These are phyloP conservation scores for Tanacetum coccineum DNA, from an alignment of 129 eudicot genomes.

Conservation along the genomic window DNA sequence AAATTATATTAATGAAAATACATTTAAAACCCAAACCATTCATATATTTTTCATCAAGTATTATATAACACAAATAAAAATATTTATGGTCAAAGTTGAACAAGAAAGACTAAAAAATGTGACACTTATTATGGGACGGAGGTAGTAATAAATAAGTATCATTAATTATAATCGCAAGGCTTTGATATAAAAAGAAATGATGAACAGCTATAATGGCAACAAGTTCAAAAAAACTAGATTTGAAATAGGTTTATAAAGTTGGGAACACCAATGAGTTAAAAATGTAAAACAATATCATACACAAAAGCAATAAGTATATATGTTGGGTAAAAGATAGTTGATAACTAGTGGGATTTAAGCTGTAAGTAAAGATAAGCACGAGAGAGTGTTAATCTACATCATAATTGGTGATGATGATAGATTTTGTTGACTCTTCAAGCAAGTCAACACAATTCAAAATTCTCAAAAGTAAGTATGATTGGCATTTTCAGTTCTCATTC, in stretches of 20 bases:
- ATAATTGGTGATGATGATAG: slow-evolving; percentile 23
- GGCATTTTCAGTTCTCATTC: background rate
- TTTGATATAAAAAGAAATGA: background rate
- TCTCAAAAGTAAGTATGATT: slow-evolving; percentile 20
- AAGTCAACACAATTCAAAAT: slow-evolving; percentile 33
- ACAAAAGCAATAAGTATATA: slow-evolving; percentile 21
- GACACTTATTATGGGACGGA: too few relatives aligned
- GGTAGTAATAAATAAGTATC: too few relatives aligned
- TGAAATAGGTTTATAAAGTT: slow-evolving; percentile 14
- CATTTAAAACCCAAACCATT: too few relatives aligned
- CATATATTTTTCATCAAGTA: too few relatives aligned
- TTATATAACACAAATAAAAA: too few relatives aligned
- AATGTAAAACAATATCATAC: slow-evolving; percentile 23
- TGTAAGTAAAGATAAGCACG: slow-evolving; percentile 30
- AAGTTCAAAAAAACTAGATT: background rate
- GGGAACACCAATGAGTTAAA: slow-evolving; percentile 21
- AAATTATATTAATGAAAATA: too few relatives aligned
- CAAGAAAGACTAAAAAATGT: too few relatives aligned
- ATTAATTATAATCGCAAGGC: too few relatives aligned
- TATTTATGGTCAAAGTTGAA: too few relatives aligned
- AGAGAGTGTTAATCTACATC: slow-evolving; percentile 17
- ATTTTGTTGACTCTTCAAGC: slow-evolving; percentile 28
- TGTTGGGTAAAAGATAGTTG: slow-evolving; percentile 9
- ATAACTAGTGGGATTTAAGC: slow-evolving; percentile 19
- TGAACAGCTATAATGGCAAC: background rate